Evolutionary conservation across 2,329 filamentous ascomycete species (phyloP).

Genomic region (Arachnopeziza araneosa): DNA sequence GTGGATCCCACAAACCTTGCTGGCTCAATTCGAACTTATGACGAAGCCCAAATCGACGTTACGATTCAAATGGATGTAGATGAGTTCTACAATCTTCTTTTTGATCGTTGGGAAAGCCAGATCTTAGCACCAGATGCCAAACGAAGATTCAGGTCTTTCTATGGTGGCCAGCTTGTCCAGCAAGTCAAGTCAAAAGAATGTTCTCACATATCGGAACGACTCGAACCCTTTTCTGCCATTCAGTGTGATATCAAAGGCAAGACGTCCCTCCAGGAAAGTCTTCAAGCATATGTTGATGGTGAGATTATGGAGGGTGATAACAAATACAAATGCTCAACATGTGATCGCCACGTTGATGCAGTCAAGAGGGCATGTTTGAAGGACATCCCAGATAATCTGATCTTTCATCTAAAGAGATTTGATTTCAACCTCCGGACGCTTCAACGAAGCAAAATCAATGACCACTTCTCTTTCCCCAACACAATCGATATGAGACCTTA

Average conservation of each 20-base stretch:
- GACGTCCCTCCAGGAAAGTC: slow-evolving; percentile 72
- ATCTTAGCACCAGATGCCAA: slow-evolving; percentile 64
- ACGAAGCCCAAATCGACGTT: slow-evolving; percentile 78
- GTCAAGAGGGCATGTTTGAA: slow-evolving; percentile 91
- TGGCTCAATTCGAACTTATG: slow-evolving; percentile 72
- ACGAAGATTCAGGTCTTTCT: slow-evolving; percentile 72
- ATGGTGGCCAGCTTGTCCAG: slow-evolving; percentile 85
- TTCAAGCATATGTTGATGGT: slow-evolving; percentile 92
- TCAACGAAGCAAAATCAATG: slow-evolving; percentile 88
- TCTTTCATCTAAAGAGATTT: slow-evolving; percentile 89
- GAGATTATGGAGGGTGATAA: slow-evolving; percentile 98
- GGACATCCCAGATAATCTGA: slow-evolving; percentile 86
- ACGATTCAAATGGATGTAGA: slow-evolving; percentile 96
- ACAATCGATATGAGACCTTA: slow-evolving; percentile 84
- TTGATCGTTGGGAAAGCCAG: slow-evolving; percentile 85
- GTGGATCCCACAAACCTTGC: slow-evolving; percentile 71
- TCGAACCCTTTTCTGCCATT: slow-evolving; percentile 89
- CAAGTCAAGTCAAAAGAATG: slow-evolving; percentile 96
- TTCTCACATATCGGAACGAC: slow-evolving; percentile 81
- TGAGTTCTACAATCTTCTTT: slow-evolving; percentile 91
- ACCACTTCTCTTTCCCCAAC: slow-evolving; percentile 82
- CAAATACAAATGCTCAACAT: slow-evolving; percentile 94
- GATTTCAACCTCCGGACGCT: slow-evolving; percentile 74
- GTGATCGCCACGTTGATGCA: slow-evolving; percentile 83
- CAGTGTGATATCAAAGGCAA: slow-evolving; percentile 97